Conservation (phyloP, 169 alveolate genomes). For the Eimeria maxima region DNA sequence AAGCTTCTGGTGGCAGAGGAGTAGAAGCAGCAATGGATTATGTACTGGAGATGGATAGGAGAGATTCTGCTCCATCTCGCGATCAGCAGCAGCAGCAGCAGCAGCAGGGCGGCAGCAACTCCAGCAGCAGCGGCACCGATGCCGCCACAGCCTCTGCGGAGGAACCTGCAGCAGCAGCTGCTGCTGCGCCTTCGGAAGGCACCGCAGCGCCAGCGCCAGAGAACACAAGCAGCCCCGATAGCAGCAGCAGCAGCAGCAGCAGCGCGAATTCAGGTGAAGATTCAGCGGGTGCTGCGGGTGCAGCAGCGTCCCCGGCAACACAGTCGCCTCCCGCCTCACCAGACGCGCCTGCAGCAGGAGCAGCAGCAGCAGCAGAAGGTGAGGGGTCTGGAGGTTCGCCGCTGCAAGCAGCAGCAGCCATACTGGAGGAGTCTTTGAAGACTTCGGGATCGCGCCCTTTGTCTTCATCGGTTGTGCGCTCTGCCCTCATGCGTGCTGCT, state of each 20-base stretch:
- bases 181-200: too few relatives aligned
- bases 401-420: slow-evolving; percentile 6
- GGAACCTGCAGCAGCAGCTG: too few relatives aligned
- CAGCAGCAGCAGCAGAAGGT: slow-evolving; percentile 2
- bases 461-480: not conserved
- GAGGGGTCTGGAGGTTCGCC: not conserved
- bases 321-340: not conserved
- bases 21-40: slow-evolving; percentile 79
- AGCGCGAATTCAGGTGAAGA: not conserved
- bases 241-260: slow-evolving; percentile 30
- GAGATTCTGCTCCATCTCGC: not conserved
- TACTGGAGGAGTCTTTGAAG: not conserved
- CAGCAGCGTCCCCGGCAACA: slow-evolving; percentile 25
- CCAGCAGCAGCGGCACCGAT: too few relatives aligned
- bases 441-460: not conserved
- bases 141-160: too few relatives aligned
- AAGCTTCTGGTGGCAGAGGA: slow-evolving; percentile 62
- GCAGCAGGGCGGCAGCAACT: too few relatives aligned
- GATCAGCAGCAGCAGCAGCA: too few relatives aligned
- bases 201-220: too few relatives aligned
- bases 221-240: not conserved
- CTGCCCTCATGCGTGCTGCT: not conserved
- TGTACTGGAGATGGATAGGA: slow-evolving; percentile 58
- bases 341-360: slow-evolving; percentile 51
- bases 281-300: slow-evolving; percentile 3